Evolutionary conservation across 2,329 filamentous ascomycete species (phyloP).

Genomic region (Polychaeton citri): DNA sequence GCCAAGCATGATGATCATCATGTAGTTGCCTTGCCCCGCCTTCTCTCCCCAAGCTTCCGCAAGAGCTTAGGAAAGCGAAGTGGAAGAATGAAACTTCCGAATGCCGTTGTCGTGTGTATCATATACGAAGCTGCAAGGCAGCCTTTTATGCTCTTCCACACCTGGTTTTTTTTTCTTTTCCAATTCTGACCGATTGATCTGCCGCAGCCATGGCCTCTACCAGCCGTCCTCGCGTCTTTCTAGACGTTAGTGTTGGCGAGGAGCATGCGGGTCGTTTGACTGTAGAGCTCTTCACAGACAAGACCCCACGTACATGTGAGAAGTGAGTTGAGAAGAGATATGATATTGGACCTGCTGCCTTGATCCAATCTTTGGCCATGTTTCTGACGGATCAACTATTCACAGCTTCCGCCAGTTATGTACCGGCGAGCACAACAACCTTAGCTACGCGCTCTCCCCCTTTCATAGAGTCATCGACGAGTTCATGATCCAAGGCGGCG

Average conservation of each 20-base stretch:
- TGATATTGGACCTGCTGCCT: background rate
- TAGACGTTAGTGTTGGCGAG: slow-evolving; percentile 28
- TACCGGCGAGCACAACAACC: slow-evolving; percentile 23
- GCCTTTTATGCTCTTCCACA: too few relatives aligned
- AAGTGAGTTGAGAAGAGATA: slow-evolving; percentile 21
- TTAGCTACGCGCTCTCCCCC: slow-evolving; percentile 24
- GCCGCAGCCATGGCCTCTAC: slow-evolving; percentile 7
- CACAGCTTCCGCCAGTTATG: slow-evolving; percentile 32
- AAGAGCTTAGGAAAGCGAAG: too few relatives aligned
- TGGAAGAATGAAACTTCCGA: too few relatives aligned
- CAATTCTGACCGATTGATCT: too few relatives aligned
- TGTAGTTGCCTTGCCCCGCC: too few relatives aligned
- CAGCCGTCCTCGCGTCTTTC: slow-evolving; percentile 26
- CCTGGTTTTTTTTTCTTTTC: too few relatives aligned
- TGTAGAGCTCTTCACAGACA: slow-evolving; percentile 33
- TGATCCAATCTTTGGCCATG: background rate
- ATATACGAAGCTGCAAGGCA: too few relatives aligned
- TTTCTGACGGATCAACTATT: background rate
- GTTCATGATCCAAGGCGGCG: slow-evolving; percentile 33
- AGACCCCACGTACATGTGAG: slow-evolving; percentile 32
- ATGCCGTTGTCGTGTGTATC: too few relatives aligned
- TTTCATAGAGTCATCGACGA: slow-evolving; percentile 31
- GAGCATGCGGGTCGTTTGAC: slow-evolving; percentile 29
- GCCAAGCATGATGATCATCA: too few relatives aligned
- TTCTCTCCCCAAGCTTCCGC: too few relatives aligned